These are phyloP conservation scores for Dipteronia dyeriana DNA, from an alignment of 345 rosid species.

Conservation along the genomic window DNA sequence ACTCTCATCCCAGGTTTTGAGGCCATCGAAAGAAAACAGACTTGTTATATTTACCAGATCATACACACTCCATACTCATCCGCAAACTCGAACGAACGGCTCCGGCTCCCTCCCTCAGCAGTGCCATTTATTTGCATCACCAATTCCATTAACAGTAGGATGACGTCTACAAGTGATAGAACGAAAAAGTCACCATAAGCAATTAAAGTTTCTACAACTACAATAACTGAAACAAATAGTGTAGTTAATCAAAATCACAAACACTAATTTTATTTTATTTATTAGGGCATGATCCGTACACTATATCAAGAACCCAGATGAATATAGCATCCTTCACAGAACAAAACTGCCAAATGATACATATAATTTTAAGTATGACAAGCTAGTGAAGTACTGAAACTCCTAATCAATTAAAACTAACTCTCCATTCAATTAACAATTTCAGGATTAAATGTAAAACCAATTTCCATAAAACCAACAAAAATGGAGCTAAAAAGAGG, in stretches of 20 bases:
- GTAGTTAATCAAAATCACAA: slow-evolving; percentile 1
- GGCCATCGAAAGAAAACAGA: slow-evolving; percentile 48
- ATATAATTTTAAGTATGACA: not conserved
- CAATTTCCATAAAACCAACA: not conserved
- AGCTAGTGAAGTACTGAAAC: not conserved
- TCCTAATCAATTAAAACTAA: not conserved
- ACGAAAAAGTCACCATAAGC: slow-evolving; percentile 13
- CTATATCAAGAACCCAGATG: slow-evolving; percentile 8
- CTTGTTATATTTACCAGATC: slow-evolving; percentile 22
- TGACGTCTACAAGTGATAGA: slow-evolving; percentile 26
- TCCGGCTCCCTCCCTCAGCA: no score
- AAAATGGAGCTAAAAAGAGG: not conserved
- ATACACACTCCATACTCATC: slow-evolving; percentile 17
- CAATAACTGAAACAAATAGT: not conserved
- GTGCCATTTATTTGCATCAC: slow-evolving; percentile 26
- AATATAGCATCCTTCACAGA: slow-evolving; percentile 10
- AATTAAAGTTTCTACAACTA: slow-evolving; percentile 1
- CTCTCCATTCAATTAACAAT: slow-evolving; percentile 4
- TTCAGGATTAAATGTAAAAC: not conserved
- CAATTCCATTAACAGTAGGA: slow-evolving; percentile 23
- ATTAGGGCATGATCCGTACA: slow-evolving; percentile 4
- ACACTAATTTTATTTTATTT: not conserved
- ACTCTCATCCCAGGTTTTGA: slow-evolving; percentile 43
- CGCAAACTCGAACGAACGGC: no score
- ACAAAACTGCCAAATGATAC: not conserved